Evolutionary conservation across 1,139 yeast species (phyloP), one percentile per base, ranked within the genome.

Genomic region (Pichia sp.): DNA sequence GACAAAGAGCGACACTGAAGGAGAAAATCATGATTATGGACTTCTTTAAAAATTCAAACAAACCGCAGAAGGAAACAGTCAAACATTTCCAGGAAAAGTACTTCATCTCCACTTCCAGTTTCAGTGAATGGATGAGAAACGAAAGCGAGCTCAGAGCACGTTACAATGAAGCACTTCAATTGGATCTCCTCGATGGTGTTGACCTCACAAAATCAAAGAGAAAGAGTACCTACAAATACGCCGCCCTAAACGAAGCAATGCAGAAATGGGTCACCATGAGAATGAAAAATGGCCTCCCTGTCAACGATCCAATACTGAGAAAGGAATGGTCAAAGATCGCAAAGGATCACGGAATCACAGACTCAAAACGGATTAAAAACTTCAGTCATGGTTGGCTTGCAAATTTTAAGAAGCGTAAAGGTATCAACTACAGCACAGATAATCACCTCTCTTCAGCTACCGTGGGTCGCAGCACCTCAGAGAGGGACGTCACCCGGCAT

Each of bases 321-420:
- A 74, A 71, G 38, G 69, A 72, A 49, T 74, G 81, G 81, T 61
- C 69, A 7, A 58, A 65, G 16, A 71, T 64, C 47, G 80, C 80
- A 5, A 70, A 68, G 42, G 66, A 69, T 49, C 72, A 55, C 48
- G 81, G 80, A 2, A 78, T 74, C 3, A 74, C 68, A 17, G 77
- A 74, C 46, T 79, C 81, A 4, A 74, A 74, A 50, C 53, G 81
- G 35, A 54, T 70, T 38, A 66, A 63, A 27, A 64, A 68, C 15
- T 74, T 72, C 47, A 69, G 76, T 45, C 79, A 74, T 52, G 81
- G 81, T 7, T 74, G 81, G 81, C 55, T 74, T 30, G 62, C 72
- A 17, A 78, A 72, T 47, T 74, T 74, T 51, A 74, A 74, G 50
- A 74, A 72, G 47, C 55, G 80, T 26, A 15, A 13, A 10, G 29